These are phyloP conservation scores for Brassica nigra DNA, from an alignment of 345 rosid genomes.

Conservation along the genomic window DNA sequence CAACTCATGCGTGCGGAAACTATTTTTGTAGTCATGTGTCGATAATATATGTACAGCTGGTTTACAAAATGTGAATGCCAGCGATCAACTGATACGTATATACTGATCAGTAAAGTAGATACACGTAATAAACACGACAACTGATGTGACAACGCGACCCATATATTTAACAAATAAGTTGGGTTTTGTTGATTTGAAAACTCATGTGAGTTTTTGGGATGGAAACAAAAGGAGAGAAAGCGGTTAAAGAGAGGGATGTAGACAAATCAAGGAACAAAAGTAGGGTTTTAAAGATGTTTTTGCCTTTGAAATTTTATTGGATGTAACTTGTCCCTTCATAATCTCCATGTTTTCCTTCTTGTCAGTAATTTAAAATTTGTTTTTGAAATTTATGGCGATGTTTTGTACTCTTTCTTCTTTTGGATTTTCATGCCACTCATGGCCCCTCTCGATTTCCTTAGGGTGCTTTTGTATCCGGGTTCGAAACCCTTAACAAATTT, in stretches of 20 bases:
- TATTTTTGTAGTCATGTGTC: slow-evolving; percentile 11
- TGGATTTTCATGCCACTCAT: slow-evolving; percentile 36
- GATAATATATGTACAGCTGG: background rate
- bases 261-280: slow-evolving; percentile 39
- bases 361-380: background rate
- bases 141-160: slow-evolving; percentile 37
- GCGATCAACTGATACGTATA: background rate
- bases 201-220: slow-evolving; percentile 32
- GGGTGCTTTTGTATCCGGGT: background rate
- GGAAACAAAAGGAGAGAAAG: slow-evolving; percentile 35
- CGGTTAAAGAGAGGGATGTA: slow-evolving; percentile 30
- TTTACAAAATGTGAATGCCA: slow-evolving; percentile 6
- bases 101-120: slow-evolving; percentile 10
- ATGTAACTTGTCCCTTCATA: slow-evolving; percentile 42
- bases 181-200: slow-evolving; percentile 38
- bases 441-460: slow-evolving; percentile 12
- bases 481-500: background rate
- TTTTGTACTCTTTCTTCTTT: slow-evolving; percentile 34
- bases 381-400: slow-evolving; percentile 25
- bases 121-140: slow-evolving; percentile 25
- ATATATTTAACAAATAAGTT: background rate
- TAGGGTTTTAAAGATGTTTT: slow-evolving; percentile 43
- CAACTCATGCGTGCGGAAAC: background rate
- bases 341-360: slow-evolving; percentile 33
- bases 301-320: slow-evolving; percentile 18